These are phyloP conservation scores for Xylaria grammica DNA, from an alignment of 495 filamentous ascomycete species.

Conservation along the genomic window DNA sequence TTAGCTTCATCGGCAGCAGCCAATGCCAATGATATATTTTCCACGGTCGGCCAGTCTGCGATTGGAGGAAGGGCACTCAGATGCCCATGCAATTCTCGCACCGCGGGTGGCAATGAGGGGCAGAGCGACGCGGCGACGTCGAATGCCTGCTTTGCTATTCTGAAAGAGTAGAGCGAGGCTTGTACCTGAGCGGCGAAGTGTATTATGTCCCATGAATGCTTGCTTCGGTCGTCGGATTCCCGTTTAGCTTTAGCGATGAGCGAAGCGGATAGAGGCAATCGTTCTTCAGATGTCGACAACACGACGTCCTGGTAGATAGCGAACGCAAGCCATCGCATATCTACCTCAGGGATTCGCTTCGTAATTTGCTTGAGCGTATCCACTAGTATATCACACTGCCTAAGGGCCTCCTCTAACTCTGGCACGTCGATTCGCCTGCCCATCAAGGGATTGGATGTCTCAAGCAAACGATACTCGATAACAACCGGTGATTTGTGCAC, in stretches of 20 bases:
- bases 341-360: constrained; percentile 10
- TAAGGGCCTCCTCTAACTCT: constrained; percentile 21
- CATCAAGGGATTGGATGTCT: constrained; percentile 33
- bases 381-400: constrained; percentile 29
- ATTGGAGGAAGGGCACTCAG: constrained; percentile 31
- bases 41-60: constrained; percentile 34
- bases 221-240: constrained; percentile 19
- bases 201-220: constrained; percentile 62
- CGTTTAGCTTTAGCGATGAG: constrained; percentile 14
- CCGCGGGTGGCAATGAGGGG: constrained; percentile 19
- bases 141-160: constrained; percentile 65
- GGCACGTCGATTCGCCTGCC: constrained; percentile 38
- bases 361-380: constrained; percentile 22
- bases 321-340: constrained; percentile 44
- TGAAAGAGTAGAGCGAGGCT: constrained; percentile 67
- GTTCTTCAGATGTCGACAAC: constrained; percentile 34
- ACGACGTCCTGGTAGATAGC: constrained; percentile 51
- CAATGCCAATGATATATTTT: constrained; percentile 23
- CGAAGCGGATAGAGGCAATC: constrained; percentile 22
- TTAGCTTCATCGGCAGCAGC: constrained; percentile 17
- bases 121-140: constrained; percentile 32
- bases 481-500: constrained; percentile 31
- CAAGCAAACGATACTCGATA: constrained; percentile 56
- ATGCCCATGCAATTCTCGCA: constrained; percentile 23
- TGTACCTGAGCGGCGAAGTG: constrained; percentile 69